Percentiles rank a stretch among this genome's conserved stretches.
Evolutionary conservation across 2,329 filamentous ascomycete species (phyloP).

Genomic region (Ilyonectria mors-panacis): DNA sequence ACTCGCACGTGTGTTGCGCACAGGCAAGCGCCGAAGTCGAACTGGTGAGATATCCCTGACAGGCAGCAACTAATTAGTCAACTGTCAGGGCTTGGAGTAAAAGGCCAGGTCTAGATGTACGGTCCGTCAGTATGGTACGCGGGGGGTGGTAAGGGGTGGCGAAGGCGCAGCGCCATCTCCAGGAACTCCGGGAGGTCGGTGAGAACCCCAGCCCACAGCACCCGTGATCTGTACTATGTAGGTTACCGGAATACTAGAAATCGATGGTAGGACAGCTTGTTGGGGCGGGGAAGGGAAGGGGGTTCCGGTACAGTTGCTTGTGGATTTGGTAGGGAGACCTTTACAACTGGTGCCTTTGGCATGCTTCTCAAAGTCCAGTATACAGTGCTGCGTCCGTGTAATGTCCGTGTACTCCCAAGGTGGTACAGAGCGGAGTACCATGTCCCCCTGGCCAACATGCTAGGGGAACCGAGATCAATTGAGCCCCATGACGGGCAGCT

Average conservation of each 20-base stretch:
- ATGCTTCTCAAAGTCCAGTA: neutral
- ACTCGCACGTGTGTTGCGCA: constrained; percentile 20
- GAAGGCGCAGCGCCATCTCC: constrained; percentile 7
- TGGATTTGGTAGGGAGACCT: neutral
- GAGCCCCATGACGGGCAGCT: constrained; percentile 30
- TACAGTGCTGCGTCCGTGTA: neutral
- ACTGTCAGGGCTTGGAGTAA: neutral
- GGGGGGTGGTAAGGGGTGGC: neutral
- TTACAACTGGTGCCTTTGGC: neutral
- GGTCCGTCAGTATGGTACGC: neutral
- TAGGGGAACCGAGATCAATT: constrained; percentile 37
- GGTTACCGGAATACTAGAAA: neutral
- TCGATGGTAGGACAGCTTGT: neutral
- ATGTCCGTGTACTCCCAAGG: neutral
- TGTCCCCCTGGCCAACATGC: constrained; percentile 15
- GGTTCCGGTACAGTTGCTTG: neutral
- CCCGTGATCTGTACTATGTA: neutral
- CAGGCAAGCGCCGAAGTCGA: constrained; percentile 1
- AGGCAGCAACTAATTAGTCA: neutral
- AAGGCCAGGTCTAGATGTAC: neutral
- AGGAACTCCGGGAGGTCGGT: constrained; percentile 8
- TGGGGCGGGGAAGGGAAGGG: neutral
- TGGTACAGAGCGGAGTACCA: constrained; percentile 5
- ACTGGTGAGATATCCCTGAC: constrained; percentile 6
- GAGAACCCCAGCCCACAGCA: constrained; percentile 1